phyloP scores from a whole-genome alignment of 1,139 yeast species.

The Kodamaea plutei region DNA sequence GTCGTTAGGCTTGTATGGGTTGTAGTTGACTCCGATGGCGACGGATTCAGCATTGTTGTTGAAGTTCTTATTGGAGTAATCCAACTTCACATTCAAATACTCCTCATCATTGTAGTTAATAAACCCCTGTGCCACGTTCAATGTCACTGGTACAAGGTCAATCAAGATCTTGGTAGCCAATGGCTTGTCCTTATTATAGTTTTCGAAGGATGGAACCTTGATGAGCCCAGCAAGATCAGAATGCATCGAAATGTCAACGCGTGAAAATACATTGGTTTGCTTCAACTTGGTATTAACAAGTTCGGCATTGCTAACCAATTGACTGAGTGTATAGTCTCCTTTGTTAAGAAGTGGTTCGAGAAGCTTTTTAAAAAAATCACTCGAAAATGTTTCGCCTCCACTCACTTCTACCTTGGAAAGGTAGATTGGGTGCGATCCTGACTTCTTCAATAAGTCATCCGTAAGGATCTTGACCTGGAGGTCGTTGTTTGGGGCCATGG shows the following conservation, averaged over 20 bases:
- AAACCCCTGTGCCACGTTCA: conserved; percentile 35
- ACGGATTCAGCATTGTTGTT: conserved; percentile 43
- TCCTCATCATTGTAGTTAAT: conserved; percentile 40
- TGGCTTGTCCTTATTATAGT: conserved; percentile 34
- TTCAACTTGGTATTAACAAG: conserved; percentile 25
- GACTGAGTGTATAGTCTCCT: conserved; percentile 44
- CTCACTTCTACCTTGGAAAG: conserved; percentile 43
- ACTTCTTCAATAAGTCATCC: conserved; percentile 29
- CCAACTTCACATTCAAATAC: conserved; percentile 34
- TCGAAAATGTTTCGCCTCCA: conserved; percentile 48
- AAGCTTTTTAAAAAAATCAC: conserved; percentile 43
- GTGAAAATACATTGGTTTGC: conserved; percentile 44
- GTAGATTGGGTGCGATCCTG: conserved; percentile 40
- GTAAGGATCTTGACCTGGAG: conserved; percentile 28
- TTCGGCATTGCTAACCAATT: conserved; percentile 30
- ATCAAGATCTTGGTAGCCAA: conserved; percentile 37
- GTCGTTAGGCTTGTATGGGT: conserved; percentile 45
- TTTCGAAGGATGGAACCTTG: conserved; percentile 17
- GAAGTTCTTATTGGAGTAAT: conserved; percentile 42
- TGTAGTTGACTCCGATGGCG: conserved; percentile 39
- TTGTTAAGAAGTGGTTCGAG: conserved; percentile 40
- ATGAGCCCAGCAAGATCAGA: conserved; percentile 23
- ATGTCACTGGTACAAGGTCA: conserved; percentile 31
- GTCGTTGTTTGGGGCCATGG: conserved; percentile 7
- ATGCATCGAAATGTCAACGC: conserved; percentile 29